A percentile compares a stretch with the other conserved stretches of the same genome.
Conservation (phyloP, 2,329 filamentous ascomycete species). For the Tolypocladium ophioglossoides region DNA sequence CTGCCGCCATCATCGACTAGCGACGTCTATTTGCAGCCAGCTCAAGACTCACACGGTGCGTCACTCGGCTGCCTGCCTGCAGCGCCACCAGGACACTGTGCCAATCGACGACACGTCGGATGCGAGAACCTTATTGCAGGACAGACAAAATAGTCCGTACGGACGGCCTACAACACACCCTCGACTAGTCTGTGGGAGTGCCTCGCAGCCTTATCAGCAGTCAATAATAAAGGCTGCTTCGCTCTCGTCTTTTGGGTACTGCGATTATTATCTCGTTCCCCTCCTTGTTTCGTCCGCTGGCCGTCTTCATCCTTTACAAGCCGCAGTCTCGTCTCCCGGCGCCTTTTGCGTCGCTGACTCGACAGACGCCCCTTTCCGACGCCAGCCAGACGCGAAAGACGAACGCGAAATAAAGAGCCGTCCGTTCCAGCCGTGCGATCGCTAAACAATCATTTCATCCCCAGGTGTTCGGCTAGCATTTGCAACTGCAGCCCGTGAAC, state of each 20-base stretch:
- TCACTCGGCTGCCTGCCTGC: background rate
- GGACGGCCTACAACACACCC: background rate
- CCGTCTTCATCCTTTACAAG: background rate
- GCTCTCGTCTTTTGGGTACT: background rate
- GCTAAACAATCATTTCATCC: background rate
- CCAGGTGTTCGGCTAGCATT: background rate
- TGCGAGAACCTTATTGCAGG: background rate
- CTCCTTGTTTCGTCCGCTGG: background rate
- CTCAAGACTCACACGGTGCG: conserved; percentile 1
- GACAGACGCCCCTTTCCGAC: background rate
- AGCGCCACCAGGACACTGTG: background rate
- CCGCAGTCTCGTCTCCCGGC: background rate
- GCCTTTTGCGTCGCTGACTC: background rate
- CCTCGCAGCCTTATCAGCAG: background rate
- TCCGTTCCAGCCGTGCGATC: background rate
- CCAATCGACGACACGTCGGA: background rate
- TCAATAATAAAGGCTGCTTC: background rate
- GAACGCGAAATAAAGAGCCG: background rate
- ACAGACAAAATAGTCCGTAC: background rate
- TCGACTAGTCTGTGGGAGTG: background rate
- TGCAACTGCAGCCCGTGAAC: background rate
- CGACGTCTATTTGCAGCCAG: background rate
- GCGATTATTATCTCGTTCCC: background rate
- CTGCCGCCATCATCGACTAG: conserved; percentile 1
- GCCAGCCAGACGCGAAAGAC: background rate